These are phyloP conservation scores for Moniliophthora roreri DNA, from an alignment of 1,284 basidiomycete genomes.

Conservation along the genomic window DNA sequence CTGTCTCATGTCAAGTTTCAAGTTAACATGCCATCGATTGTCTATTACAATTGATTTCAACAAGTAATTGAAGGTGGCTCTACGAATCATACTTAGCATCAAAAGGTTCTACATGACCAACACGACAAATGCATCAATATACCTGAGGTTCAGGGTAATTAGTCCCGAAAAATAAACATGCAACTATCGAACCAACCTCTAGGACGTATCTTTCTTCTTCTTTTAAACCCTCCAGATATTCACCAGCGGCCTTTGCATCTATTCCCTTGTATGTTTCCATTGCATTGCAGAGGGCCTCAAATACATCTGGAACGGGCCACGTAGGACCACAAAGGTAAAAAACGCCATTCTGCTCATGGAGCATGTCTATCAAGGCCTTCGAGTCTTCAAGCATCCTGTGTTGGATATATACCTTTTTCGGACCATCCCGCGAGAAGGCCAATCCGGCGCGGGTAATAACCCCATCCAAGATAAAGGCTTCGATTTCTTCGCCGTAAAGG, in stretches of 20 bases:
- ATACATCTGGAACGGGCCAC: slow-evolving; percentile 98
- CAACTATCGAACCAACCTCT: slow-evolving; percentile 63
- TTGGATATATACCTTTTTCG: slow-evolving; percentile 96
- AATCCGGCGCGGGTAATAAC: slow-evolving; percentile 89
- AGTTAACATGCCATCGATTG: no score
- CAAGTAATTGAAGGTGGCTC: no score
- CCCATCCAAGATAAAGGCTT: slow-evolving; percentile 80
- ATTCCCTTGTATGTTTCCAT: slow-evolving; percentile 74
- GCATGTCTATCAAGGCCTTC: slow-evolving; percentile 70
- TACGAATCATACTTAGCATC: no score
- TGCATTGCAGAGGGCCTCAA: slow-evolving; percentile 85
- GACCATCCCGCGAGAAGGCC: slow-evolving; percentile 94
- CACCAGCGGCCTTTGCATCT: slow-evolving; percentile 70
- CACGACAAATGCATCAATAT: neutral
- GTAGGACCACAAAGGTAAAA: slow-evolving; percentile 99
- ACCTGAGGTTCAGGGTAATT: neutral
- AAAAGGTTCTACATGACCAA: no score
- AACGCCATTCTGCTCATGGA: slow-evolving; percentile 72
- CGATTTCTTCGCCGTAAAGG: slow-evolving; percentile 93
- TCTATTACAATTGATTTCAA: no score
- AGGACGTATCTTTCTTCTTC: slow-evolving; percentile 97
- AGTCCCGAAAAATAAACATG: neutral
- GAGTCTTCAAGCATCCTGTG: slow-evolving; percentile 97
- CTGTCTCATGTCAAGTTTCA: no score
- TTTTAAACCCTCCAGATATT: slow-evolving; percentile 89